Conservation (phyloP, 345 rosid genomes). For the Psidium guajava region DNA sequence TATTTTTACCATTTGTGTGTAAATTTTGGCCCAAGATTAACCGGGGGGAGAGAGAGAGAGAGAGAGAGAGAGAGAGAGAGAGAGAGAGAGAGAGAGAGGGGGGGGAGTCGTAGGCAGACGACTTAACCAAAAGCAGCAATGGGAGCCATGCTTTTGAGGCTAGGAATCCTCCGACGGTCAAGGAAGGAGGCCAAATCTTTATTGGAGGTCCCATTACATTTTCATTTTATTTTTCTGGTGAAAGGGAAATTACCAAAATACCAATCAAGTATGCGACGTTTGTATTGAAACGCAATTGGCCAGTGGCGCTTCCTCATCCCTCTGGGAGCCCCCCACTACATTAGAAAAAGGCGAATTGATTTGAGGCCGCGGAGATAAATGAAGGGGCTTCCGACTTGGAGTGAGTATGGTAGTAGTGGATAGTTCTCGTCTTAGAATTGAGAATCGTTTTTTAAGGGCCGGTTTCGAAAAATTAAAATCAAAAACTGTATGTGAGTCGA, state of each 20-base stretch:
- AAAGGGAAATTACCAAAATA: not conserved
- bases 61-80: too few relatives aligned
- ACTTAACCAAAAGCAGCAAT: not conserved
- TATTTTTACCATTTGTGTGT: not conserved
- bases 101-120: not conserved
- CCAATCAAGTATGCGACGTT: not conserved
- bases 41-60: too few relatives aligned
- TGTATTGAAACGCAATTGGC: not conserved
- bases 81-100: too few relatives aligned
- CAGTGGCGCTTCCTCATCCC: not conserved
- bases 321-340: not conserved
- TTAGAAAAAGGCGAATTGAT: not conserved
- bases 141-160: not conserved
- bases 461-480: too few relatives aligned
- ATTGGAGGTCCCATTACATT: not conserved
- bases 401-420: too few relatives aligned
- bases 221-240: not conserved
- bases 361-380: not conserved
- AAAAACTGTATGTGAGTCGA: too few relatives aligned
- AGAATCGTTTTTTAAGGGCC: too few relatives aligned
- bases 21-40: not conserved
- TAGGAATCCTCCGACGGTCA: not conserved
- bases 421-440: too few relatives aligned
- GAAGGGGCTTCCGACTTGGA: too few relatives aligned
- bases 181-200: not conserved